phyloP scores from a whole-genome alignment of 1,284 basidiomycete species.

The Inonotus hispidus region DNA sequence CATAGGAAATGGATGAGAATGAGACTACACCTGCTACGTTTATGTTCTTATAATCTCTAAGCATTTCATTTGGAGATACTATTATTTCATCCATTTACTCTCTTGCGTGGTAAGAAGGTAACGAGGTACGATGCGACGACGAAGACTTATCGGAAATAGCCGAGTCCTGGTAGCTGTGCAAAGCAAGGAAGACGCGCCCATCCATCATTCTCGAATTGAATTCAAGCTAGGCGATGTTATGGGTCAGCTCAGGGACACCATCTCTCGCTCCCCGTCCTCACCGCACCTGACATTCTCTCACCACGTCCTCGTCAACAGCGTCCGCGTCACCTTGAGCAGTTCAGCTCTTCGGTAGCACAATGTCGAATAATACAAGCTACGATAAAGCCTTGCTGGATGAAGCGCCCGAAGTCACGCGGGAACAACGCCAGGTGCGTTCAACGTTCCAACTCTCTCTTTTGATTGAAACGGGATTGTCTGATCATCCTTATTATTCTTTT shows the following conservation, averaged over 20 bases:
- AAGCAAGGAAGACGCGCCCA: not conserved
- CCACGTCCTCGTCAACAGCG: not conserved
- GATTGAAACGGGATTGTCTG: not conserved
- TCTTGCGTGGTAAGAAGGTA: not conserved
- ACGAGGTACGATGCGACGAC: too few species aligned
- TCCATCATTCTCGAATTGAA: not conserved
- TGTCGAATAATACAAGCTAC: conserved; percentile 24
- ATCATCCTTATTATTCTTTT: not conserved
- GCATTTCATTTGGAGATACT: conserved; percentile 36
- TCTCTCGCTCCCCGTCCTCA: not conserved
- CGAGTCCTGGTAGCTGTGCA: not conserved
- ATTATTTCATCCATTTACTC: conserved; percentile 15
- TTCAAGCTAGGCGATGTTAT: conserved; percentile 1
- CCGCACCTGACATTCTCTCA: not conserved
- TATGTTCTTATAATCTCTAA: conserved; percentile 34
- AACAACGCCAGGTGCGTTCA: conserved; percentile 33
- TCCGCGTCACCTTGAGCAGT: not conserved
- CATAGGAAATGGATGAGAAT: not conserved
- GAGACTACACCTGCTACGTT: conserved; percentile 36
- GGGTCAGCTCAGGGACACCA: conserved; percentile 3
- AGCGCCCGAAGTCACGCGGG: conserved; percentile 32
- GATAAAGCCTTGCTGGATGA: conserved; percentile 33
- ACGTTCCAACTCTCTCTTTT: not conserved
- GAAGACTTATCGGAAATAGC: not conserved
- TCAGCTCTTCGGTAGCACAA: not conserved